A percentile compares a stretch with the other conserved stretches of the same genome.
These are phyloP conservation scores for Claviceps lovelessii DNA, from an alignment of 2,329 filamentous ascomycete species.

Conservation along the genomic window DNA sequence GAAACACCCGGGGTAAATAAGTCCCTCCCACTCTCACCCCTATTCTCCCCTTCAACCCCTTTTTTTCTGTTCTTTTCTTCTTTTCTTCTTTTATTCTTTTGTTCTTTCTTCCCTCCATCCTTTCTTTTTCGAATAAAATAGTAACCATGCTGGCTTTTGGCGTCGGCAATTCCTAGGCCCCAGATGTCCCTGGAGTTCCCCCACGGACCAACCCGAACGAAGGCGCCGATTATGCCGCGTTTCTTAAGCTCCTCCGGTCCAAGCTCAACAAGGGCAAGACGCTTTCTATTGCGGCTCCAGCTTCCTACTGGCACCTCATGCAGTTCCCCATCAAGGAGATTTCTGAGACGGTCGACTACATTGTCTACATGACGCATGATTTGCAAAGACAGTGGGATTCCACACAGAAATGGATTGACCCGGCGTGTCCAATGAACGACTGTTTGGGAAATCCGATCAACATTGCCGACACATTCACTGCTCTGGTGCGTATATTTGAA, in stretches of 20 bases:
- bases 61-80: neutral
- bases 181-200: neutral
- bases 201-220: neutral
- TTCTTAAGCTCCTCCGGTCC: neutral
- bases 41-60: neutral
- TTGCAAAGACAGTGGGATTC: constrained; percentile 19
- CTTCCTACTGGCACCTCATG: constrained; percentile 22
- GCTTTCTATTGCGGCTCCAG: constrained; percentile 17
- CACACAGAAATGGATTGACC: neutral
- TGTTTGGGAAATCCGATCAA: constrained; percentile 6
- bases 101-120: too few relatives aligned
- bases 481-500: neutral
- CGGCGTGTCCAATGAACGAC: neutral
- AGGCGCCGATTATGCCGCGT: neutral
- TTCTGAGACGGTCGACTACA: constrained; percentile 15
- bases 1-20: constrained; percentile 19
- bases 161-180: neutral
- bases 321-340: constrained; percentile 16
- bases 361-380: constrained; percentile 21
- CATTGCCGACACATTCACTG: constrained; percentile 13
- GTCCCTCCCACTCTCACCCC: neutral
- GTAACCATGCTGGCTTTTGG: neutral
- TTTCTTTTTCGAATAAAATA: neutral
- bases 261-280: constrained; percentile 9
- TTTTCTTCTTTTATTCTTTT: too few relatives aligned